Percentiles rank a stretch among this genome's conserved stretches.
phyloP scores from a whole-genome alignment of 306 rosid genomes.

The Astragalus membranaceus region DNA sequence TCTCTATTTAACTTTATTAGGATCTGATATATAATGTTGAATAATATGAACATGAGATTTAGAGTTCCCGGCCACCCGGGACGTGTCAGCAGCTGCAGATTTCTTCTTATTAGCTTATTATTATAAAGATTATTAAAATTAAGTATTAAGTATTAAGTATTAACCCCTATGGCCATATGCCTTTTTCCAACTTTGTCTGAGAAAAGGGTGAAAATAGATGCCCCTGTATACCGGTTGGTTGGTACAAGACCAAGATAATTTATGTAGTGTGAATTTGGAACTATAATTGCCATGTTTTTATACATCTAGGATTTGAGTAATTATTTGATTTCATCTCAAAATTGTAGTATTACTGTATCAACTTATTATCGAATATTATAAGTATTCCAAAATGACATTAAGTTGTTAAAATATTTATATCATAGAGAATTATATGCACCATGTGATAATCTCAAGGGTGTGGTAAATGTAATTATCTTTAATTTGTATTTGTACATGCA shows the following conservation, averaged over 20 bases:
- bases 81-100: not conserved
- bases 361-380: too few species aligned
- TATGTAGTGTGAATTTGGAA: not conserved
- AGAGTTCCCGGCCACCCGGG: not conserved
- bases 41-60: conserved; percentile 24
- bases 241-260: conserved; percentile 22
- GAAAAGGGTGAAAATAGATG: conserved; percentile 33
- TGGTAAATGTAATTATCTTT: too few species aligned
- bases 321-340: too few species aligned
- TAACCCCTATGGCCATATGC: conserved; percentile 18
- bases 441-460: too few species aligned
- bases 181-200: conserved; percentile 36
- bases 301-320: not conserved
- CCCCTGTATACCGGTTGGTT: conserved; percentile 26
- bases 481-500: too few species aligned
- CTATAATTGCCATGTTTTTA: conserved; percentile 4
- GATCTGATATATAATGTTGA: not conserved
- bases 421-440: too few species aligned
- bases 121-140: not conserved
- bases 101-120: not conserved
- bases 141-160: not conserved
- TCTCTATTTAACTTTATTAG: conserved; percentile 26
- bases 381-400: too few species aligned
- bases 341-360: too few species aligned
- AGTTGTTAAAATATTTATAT: too few species aligned